Conservation (phyloP, 1,284 basidiomycete species). For the Garcileccinum viscosum region DNA sequence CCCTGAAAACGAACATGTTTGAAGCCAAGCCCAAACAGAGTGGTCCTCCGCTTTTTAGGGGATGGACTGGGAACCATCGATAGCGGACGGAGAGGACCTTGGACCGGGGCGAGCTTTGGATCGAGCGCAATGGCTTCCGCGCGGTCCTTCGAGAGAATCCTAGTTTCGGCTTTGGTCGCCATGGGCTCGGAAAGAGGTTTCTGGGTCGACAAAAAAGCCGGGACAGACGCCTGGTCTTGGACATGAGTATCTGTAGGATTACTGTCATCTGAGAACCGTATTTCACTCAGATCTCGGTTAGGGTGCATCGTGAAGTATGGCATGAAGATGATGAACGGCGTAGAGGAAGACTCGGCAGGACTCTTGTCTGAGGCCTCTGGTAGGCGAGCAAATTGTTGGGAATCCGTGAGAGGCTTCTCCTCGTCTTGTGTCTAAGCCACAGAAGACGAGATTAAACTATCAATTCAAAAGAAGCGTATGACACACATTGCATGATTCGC, state of each 20-base stretch:
- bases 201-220: not conserved
- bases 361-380: slow-evolving; percentile 14
- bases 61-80: slow-evolving; percentile 29
- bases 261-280: not conserved
- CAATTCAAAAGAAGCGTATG: not conserved
- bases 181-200: slow-evolving; percentile 17
- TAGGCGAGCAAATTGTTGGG: slow-evolving; percentile 4
- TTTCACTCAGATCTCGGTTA: slow-evolving; percentile 1
- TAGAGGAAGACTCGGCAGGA: slow-evolving; percentile 17
- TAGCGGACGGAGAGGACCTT: slow-evolving; percentile 38
- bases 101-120: slow-evolving; percentile 41
- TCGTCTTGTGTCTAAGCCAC: slow-evolving; percentile 19
- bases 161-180: slow-evolving; percentile 20
- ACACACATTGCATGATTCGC: slow-evolving; percentile 22
- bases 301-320: slow-evolving; percentile 20
- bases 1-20: slow-evolving; percentile 9
- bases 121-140: slow-evolving; percentile 33
- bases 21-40: slow-evolving; percentile 32
- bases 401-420: slow-evolving; percentile 20
- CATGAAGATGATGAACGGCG: slow-evolving; percentile 18
- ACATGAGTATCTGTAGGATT: not conserved
- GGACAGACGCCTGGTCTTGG: not conserved
- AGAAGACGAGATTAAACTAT: not conserved
- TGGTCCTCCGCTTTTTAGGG: slow-evolving; percentile 17
- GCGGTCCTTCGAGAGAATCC: slow-evolving; percentile 30